Evolutionary conservation across 2,329 filamentous ascomycete species (phyloP), one percentile per base, ranked within the genome.

Genomic region (Amphichorda felina): DNA sequence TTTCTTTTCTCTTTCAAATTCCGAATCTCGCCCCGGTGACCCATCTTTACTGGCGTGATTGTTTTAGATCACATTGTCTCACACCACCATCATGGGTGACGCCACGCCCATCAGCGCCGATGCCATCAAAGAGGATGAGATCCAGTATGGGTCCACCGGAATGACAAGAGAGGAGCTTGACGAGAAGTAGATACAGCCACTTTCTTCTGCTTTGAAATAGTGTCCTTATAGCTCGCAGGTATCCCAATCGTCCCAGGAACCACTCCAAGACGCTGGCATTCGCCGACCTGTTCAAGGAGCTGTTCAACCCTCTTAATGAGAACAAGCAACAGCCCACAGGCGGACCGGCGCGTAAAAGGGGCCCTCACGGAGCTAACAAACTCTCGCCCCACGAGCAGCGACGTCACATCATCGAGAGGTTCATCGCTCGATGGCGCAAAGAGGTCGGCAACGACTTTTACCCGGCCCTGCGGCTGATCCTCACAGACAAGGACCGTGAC

Each of bases 371-470:
- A 8, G 57, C 63, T 8, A 63, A 59, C 5, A 75, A 71, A 36
- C 63, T 75, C 8, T 79, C 77, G 4, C 79, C 85, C 0, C 76
- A 89, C 44, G 87, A 95, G 53, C 72, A 82, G 41, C 76, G 86
- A 26, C 74, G 82, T 1, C 75, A 78, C 46, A 82, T 95, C 44
- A 86, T 98, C 43, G 75, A 88, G 37, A 70, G 80, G 7, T 98
- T 94, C 61, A 85, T 98, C 45, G 71, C 73, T 11, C 72, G 76
- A 54, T 98, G 91, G 91, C 75, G 88, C 27, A 75, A 76, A 38
- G 79, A 94, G 41, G 88, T 95, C 16, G 91, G 91, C 18, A 65
- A 85, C 46, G 91, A 98, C 56, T 84, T 98, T 48, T 96, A 91
- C 51, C 91, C 91, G 0, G 89, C 86, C 2, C 72, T 98, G 56